Percentiles rank a stretch among this genome's conserved stretches.
Evolutionary conservation across 768 basidiomycete genomes (phyloP).

Genomic region (Lyophyllum shimeji): DNA sequence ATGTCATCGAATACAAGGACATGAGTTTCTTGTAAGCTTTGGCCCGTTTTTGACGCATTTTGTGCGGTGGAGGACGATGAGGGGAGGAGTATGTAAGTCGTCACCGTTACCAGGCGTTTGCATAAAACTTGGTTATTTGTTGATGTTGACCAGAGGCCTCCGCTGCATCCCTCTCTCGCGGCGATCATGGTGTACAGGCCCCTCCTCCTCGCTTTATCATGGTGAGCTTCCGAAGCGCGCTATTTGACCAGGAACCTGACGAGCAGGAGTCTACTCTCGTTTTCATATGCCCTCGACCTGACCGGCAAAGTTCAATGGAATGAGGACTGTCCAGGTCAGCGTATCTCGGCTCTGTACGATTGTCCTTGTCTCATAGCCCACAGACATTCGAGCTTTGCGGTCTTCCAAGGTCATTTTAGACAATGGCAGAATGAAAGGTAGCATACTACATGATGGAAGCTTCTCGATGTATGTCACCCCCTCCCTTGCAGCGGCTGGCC

Average conservation of each 20-base stretch:
- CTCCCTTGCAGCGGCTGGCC: neutral
- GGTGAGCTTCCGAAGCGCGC: slow-evolving; percentile 17
- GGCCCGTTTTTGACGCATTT: slow-evolving; percentile 93
- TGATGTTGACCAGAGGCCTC: slow-evolving; percentile 12
- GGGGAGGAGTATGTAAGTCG: neutral
- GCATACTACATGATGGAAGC: slow-evolving; percentile 54
- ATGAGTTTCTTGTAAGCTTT: slow-evolving; percentile 95
- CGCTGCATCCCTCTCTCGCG: neutral
- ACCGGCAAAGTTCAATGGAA: slow-evolving; percentile 70
- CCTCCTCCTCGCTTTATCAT: slow-evolving; percentile 27
- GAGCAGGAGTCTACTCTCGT: slow-evolving; percentile 20
- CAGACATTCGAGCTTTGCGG: slow-evolving; percentile 39
- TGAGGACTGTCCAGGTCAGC: slow-evolving; percentile 60
- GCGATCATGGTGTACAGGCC: slow-evolving; percentile 12
- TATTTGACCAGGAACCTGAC: neutral
- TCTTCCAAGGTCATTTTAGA: slow-evolving; percentile 62
- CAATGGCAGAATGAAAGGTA: slow-evolving; percentile 50
- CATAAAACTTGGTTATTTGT: slow-evolving; percentile 16
- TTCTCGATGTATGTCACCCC: slow-evolving; percentile 72
- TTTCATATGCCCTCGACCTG: slow-evolving; percentile 51
- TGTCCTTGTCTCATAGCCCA: neutral
- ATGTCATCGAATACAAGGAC: slow-evolving; percentile 82
- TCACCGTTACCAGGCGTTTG: neutral
- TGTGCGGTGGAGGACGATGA: slow-evolving; percentile 11
- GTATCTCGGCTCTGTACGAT: neutral